These are phyloP conservation scores for Pestalotiopsis sp. DNA, from an alignment of 2,329 filamentous ascomycete genomes.

Conservation along the genomic window DNA sequence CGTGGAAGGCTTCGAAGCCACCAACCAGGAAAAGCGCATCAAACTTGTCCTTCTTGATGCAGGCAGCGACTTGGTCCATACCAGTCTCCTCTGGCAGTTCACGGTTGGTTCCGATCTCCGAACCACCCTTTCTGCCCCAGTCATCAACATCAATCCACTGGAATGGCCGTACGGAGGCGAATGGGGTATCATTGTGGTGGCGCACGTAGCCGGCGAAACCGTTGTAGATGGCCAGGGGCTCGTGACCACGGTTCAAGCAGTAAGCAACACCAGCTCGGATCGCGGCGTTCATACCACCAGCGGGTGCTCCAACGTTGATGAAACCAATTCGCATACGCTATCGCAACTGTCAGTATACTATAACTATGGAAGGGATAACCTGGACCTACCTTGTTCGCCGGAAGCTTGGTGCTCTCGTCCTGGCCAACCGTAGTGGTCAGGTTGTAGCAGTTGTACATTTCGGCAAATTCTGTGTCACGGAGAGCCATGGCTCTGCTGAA, in stretches of 20 bases:
- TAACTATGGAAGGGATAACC: not conserved
- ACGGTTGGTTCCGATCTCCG: slow-evolving; percentile 97
- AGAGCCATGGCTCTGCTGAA: slow-evolving; percentile 87
- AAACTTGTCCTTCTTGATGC: slow-evolving; percentile 85
- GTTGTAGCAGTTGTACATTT: slow-evolving; percentile 88
- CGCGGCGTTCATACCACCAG: slow-evolving; percentile 97
- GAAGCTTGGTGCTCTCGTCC: slow-evolving; percentile 65
- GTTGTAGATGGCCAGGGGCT: slow-evolving; percentile 90
- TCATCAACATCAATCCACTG: slow-evolving; percentile 92
- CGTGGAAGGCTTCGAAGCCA: slow-evolving; percentile 95
- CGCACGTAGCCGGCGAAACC: slow-evolving; percentile 93
- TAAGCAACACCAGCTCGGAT: slow-evolving; percentile 92
- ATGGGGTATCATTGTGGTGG: slow-evolving; percentile 82
- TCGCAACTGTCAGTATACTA: not conserved
- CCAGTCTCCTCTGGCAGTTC: slow-evolving; percentile 85
- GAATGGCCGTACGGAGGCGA: slow-evolving; percentile 82
- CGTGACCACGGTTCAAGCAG: slow-evolving; percentile 89
- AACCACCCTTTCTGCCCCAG: slow-evolving; percentile 96
- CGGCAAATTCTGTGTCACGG: slow-evolving; percentile 89
- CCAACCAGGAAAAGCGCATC: slow-evolving; percentile 91
- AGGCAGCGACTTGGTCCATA: slow-evolving; percentile 78
- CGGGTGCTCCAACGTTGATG: slow-evolving; percentile 94
- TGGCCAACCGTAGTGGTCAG: slow-evolving; percentile 86
- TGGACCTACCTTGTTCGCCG: slow-evolving; percentile 66
- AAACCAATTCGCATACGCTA: slow-evolving; percentile 92